These are phyloP conservation scores for Secale cereale DNA, from an alignment of 176 grass and related monocot genomes.

Conservation along the genomic window DNA sequence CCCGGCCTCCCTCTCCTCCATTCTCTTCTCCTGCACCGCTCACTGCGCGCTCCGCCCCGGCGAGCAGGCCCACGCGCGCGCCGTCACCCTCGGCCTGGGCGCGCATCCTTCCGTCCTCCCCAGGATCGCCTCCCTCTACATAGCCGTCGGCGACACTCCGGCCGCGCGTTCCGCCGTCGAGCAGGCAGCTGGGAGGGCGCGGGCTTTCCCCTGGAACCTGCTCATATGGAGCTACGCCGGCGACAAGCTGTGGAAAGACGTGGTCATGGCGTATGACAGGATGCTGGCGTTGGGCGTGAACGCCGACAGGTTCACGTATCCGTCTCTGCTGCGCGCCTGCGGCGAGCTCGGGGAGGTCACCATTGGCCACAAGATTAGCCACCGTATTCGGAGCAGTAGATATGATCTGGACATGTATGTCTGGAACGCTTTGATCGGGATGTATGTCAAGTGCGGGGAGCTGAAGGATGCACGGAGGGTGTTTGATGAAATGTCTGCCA, in stretches of 20 bases:
- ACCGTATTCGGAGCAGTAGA: background rate
- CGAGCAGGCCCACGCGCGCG: slow-evolving; percentile 46
- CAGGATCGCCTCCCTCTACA: slow-evolving; percentile 43
- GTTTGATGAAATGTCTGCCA: slow-evolving; percentile 55
- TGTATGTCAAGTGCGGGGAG: slow-evolving; percentile 51
- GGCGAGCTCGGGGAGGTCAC: slow-evolving; percentile 40
- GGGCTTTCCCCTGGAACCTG: slow-evolving; percentile 60
- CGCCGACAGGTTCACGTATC: slow-evolving; percentile 53
- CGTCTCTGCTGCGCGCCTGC: slow-evolving; percentile 56
- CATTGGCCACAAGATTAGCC: slow-evolving; percentile 30
- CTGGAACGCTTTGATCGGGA: slow-evolving; percentile 53
- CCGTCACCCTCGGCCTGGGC: slow-evolving; percentile 33
- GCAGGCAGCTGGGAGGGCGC: slow-evolving; percentile 12
- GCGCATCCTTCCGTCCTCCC: slow-evolving; percentile 46
- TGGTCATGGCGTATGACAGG: slow-evolving; percentile 30
- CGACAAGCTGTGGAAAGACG: slow-evolving; percentile 24
- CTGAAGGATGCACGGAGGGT: slow-evolving; percentile 30
- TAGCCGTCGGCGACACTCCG: slow-evolving; percentile 8
- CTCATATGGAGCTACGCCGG: slow-evolving; percentile 41
- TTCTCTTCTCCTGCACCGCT: slow-evolving; percentile 36
- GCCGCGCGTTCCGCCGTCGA: slow-evolving; percentile 35
- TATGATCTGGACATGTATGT: slow-evolving; percentile 53
- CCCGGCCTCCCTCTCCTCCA: slow-evolving; percentile 17
- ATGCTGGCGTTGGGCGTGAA: slow-evolving; percentile 33
- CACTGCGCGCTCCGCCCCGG: slow-evolving; percentile 13